Evolutionary conservation across 805 yeast species (phyloP).

Genomic region (Torulaspora indica): DNA sequence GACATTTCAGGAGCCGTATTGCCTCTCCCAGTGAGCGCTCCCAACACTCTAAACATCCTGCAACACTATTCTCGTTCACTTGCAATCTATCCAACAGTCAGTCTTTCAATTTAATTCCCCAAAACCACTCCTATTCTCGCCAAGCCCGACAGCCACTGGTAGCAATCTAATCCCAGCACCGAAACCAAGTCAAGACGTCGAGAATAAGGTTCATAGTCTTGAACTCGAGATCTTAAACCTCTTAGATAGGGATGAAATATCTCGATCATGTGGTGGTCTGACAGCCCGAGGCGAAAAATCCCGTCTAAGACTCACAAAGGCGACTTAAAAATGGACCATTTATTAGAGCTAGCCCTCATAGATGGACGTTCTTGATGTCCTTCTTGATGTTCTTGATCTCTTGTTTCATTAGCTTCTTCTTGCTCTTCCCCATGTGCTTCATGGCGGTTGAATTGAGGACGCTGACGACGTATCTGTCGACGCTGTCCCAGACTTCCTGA

Average conservation of each 20-base stretch:
- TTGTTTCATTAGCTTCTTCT: conserved; percentile 23
- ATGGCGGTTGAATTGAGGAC: conserved; percentile 12
- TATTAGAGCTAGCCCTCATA: conserved; percentile 5
- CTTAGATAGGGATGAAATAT: conserved; percentile 9
- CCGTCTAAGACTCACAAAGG: neutral
- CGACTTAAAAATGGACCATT: neutral
- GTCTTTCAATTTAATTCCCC: neutral
- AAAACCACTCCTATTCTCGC: neutral
- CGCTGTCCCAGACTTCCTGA: conserved; percentile 75
- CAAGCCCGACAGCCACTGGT: neutral
- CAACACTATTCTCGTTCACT: neutral
- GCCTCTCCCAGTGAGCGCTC: conserved; percentile 26
- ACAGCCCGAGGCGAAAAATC: conserved; percentile 6
- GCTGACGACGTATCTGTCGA: conserved; percentile 35
- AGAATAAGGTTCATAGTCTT: neutral
- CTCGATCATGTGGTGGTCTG: conserved; percentile 8
- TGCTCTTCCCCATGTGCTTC: conserved; percentile 18
- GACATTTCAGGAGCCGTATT: conserved; percentile 16
- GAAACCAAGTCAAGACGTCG: neutral
- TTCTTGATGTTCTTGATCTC: conserved; percentile 30
- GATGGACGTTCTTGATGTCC: conserved; percentile 29
- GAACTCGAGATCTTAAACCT: neutral
- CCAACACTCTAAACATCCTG: conserved; percentile 37
- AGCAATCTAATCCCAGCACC: neutral
- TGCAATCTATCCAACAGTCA: neutral